Evolutionary conservation across 2,329 filamentous ascomycete genomes (phyloP), one percentile per base, ranked within the genome.

Genomic region (Pseudogymnoascus sp.): DNA sequence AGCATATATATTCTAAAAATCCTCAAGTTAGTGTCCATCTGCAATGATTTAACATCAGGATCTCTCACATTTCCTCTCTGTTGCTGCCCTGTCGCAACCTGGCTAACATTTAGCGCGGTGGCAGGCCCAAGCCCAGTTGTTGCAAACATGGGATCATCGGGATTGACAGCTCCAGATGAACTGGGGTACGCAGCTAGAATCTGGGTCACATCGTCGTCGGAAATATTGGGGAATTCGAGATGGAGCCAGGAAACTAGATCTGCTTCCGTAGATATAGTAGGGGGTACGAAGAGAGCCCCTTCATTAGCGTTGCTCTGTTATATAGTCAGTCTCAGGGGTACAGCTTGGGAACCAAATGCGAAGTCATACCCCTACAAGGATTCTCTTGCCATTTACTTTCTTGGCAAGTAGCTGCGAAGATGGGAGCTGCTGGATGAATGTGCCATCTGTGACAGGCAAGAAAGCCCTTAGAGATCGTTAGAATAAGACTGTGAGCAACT

Each of bases 81-180:
- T 64, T 83, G 80, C 62, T 80, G 77, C 7, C 80, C 80, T 0
- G 73, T 76, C 0, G 72, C 79, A 26, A 77, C 73, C 19, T 73
- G 71, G 46, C 75, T 76, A 37, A 77, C 71, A 60, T 78, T 78
- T 19, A 80, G 62, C 0, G 78, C 78, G 0, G 75, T 79, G 0
- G 74, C 70, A 1, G 70, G 68, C 6, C 44, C 62, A 42, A 70
- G 66, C 13, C 75, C 77, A 21, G 69, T 67, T 3, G 75, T 76
- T 19, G 74, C 75, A 53, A 73, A 75, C 17, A 68, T 65, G 6
- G 68, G 66, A 42, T 62, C 46, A 6, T 64, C 53, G 44, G 37
- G 35, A 50, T 53, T 59, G 19, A 62, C 59, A 29, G 33, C 33
- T 37, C 46, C 63, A 38, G 31, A 37, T 1, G 64, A 61, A 6